These are phyloP conservation scores for Copromyces sp. DNA, from an alignment of 495 filamentous ascomycete species.

Conservation along the genomic window DNA sequence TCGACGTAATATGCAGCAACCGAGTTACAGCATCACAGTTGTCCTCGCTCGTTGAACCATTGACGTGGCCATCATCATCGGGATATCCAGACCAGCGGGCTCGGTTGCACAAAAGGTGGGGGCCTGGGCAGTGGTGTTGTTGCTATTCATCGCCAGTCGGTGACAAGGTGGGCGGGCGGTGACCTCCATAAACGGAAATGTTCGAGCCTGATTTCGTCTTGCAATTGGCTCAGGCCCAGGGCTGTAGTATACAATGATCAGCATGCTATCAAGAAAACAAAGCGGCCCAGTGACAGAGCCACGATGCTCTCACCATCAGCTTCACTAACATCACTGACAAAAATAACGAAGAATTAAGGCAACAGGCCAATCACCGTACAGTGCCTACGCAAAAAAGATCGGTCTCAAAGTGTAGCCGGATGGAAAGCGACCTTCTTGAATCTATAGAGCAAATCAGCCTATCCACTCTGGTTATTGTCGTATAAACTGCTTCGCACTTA, in stretches of 20 bases:
- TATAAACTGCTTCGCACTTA: neutral
- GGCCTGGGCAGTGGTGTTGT: neutral
- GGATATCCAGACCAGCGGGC: neutral
- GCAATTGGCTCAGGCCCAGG: constrained; percentile 13
- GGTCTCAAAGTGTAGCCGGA: neutral
- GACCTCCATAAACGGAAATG: constrained; percentile 17
- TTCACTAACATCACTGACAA: neutral
- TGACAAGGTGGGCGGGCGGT: neutral
- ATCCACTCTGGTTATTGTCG: neutral
- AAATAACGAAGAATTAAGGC: neutral
- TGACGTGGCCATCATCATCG: neutral
- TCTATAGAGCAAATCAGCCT: neutral
- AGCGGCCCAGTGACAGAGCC: neutral
- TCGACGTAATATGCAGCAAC: neutral
- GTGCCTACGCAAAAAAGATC: neutral
- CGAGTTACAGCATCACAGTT: neutral
- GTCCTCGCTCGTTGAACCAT: neutral
- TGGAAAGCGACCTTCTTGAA: neutral
- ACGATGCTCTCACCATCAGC: neutral
- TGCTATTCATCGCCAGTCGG: neutral
- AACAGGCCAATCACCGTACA: neutral
- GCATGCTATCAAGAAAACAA: neutral
- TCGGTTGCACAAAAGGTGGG: neutral
- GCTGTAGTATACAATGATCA: neutral
- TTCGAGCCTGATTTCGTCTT: constrained; percentile 2